Conservation (phyloP, 495 filamentous ascomycete genomes). For the Alectoria sarmentosa region DNA sequence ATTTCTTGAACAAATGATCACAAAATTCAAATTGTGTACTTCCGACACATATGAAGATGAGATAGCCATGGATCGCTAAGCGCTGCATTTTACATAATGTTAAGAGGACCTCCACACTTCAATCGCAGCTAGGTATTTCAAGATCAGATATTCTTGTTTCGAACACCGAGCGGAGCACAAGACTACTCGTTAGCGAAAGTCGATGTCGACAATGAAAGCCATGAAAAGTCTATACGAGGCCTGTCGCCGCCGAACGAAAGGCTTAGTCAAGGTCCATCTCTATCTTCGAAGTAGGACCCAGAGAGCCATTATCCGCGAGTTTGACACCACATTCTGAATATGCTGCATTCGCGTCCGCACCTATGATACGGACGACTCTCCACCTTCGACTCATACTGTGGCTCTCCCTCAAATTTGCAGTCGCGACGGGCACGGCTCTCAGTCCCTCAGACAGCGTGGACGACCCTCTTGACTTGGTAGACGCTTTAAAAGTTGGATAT, state of each 20-base stretch:
- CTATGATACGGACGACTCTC: not conserved
- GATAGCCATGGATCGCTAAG: not conserved
- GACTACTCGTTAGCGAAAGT: not conserved
- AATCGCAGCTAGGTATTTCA: not conserved
- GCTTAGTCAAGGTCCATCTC: not conserved
- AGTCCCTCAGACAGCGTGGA: not conserved
- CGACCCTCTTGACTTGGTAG: not conserved
- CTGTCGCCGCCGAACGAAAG: conserved; percentile 1
- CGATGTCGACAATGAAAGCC: not conserved
- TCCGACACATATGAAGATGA: not conserved
- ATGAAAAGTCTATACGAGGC: not conserved
- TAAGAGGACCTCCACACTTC: not conserved
- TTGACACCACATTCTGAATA: not conserved
- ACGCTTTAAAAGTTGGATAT: not conserved
- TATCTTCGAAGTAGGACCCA: conserved; percentile 2
- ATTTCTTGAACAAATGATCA: not conserved
- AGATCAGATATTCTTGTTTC: not conserved
- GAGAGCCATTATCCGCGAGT: conserved; percentile 2
- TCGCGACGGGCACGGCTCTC: not conserved
- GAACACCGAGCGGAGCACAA: not conserved
- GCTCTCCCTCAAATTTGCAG: not conserved
- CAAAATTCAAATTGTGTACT: not conserved
- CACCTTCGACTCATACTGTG: not conserved
- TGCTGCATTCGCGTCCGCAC: not conserved
- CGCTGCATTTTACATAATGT: not conserved